phyloP scores from a whole-genome alignment of 768 basidiomycete species.

The Albatrellus ellisii region DNA sequence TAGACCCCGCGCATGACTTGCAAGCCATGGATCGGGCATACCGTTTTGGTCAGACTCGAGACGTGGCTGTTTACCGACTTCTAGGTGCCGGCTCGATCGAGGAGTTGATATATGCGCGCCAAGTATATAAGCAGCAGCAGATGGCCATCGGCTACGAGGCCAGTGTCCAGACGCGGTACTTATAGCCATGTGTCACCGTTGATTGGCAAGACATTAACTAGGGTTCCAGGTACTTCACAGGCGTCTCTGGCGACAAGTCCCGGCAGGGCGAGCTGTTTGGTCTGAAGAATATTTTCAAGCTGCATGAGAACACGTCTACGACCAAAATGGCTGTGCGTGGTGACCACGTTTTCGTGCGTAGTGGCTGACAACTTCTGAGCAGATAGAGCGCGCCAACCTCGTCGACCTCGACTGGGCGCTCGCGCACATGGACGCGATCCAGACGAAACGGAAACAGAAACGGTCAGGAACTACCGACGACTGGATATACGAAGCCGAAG shows the following conservation, averaged over 20 bases:
- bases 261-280: conserved; percentile 81
- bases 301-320: conserved; percentile 55
- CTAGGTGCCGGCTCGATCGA: conserved; percentile 82
- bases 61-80: conserved; percentile 74
- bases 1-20: conserved; percentile 90
- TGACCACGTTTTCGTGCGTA: background rate
- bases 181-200: background rate
- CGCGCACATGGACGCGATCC: conserved; percentile 40
- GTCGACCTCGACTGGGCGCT: conserved; percentile 75
- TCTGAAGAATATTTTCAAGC: conserved; percentile 70
- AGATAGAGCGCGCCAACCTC: conserved; percentile 73
- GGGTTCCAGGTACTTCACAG: conserved; percentile 54
- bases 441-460: conserved; percentile 18
- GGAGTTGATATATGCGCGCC: conserved; percentile 78
- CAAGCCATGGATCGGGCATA: conserved; percentile 87
- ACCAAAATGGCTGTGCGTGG: conserved; percentile 59
- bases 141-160: conserved; percentile 86
- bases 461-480: conserved; percentile 18
- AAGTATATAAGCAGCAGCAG: conserved; percentile 89
- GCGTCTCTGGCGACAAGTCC: conserved; percentile 64
- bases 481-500: conserved; percentile 32
- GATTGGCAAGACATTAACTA: background rate
- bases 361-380: background rate
- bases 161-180: conserved; percentile 67
- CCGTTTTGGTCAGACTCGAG: conserved; percentile 76